phyloP scores from a whole-genome alignment of 345 rosid species.

The Reutealis trisperma region DNA sequence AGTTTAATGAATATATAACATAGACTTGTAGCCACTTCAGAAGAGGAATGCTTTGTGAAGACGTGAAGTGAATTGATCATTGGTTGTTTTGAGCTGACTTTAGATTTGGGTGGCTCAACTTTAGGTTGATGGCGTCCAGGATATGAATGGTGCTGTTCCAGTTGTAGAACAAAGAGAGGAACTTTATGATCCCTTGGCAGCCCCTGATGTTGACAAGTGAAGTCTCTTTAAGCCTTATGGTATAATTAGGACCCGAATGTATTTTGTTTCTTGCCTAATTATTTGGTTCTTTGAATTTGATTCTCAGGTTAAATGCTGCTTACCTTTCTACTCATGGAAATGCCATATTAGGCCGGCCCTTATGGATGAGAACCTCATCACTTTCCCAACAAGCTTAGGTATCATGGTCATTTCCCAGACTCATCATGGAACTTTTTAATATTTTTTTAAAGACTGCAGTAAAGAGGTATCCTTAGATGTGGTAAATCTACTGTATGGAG shows the following conservation, averaged over 20 bases:
- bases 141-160: constrained; percentile 53
- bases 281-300: constrained; percentile 22
- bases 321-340: constrained; percentile 80
- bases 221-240: constrained; percentile 5
- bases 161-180: constrained; percentile 71
- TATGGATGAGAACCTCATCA: constrained; percentile 69
- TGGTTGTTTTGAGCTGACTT: not conserved
- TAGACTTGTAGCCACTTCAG: no score
- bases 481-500: not conserved
- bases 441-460: not conserved
- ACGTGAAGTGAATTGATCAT: not conserved
- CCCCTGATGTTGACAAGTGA: constrained; percentile 88
- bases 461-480: not conserved
- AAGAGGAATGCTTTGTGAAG: not conserved
- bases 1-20: not conserved
- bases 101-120: not conserved
- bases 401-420: not conserved
- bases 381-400: constrained; percentile 44
- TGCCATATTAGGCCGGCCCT: constrained; percentile 66
- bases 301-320: constrained; percentile 68
- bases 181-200: constrained; percentile 72
- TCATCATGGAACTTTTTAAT: not conserved
- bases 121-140: constrained; percentile 78
- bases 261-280: constrained; percentile 12
- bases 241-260: not conserved